Conservation (phyloP, 352 stramenopile genomes). For the Phytophthora litchii region DNA sequence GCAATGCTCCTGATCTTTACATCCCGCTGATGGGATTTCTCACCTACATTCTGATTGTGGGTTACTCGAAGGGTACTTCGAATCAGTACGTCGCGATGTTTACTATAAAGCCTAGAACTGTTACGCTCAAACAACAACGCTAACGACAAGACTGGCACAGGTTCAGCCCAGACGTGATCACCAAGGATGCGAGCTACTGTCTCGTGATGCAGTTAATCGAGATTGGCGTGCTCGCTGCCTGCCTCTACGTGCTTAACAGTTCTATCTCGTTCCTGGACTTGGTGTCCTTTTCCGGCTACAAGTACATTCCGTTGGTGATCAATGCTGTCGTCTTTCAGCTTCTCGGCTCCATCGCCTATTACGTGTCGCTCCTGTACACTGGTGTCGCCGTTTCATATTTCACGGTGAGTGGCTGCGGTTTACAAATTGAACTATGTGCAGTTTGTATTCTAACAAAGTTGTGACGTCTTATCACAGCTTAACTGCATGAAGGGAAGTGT, state of each 20-base stretch:
- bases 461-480: slow-evolving; percentile 45
- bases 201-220: slow-evolving; percentile 91
- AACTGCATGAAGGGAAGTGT: slow-evolving; percentile 91
- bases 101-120: neutral
- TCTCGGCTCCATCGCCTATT: slow-evolving; percentile 89
- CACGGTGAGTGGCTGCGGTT: slow-evolving; percentile 70
- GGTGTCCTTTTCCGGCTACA: slow-evolving; percentile 98
- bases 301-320: slow-evolving; percentile 97
- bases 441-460: slow-evolving; percentile 8
- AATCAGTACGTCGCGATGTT: slow-evolving; percentile 69
- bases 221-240: slow-evolving; percentile 94
- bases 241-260: slow-evolving; percentile 94
- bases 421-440: neutral
- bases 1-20: slow-evolving; percentile 99
- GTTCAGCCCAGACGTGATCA: slow-evolving; percentile 97
- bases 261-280: slow-evolving; percentile 96
- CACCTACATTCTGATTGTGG: slow-evolving; percentile 98
- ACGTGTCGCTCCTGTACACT: slow-evolving; percentile 94
- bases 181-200: slow-evolving; percentile 92
- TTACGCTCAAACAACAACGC: neutral
- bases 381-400: slow-evolving; percentile 94
- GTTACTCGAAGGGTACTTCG: slow-evolving; percentile 94
- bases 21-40: slow-evolving; percentile 99
- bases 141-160: slow-evolving; percentile 42
- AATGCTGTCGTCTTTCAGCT: slow-evolving; percentile 93